phyloP scores from a whole-genome alignment of 345 rosid species.

The Adansonia digitata region DNA sequence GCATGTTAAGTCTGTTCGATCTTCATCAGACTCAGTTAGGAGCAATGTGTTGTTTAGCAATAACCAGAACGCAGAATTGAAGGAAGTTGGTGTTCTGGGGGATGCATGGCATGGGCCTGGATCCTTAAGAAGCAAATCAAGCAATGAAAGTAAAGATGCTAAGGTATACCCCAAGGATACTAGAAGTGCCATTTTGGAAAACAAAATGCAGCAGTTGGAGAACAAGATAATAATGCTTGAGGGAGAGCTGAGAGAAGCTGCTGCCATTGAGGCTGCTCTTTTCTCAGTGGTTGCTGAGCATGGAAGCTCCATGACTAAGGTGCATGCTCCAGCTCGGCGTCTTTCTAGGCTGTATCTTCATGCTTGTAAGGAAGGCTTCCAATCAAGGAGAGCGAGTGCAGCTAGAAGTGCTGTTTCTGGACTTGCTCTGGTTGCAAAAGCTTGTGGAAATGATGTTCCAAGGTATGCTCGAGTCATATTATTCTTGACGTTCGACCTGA shows the following conservation, averaged over 20 bases:
- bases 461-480: constrained; percentile 41
- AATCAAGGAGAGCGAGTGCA: constrained; percentile 63
- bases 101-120: constrained; percentile 25
- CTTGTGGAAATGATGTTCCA: constrained; percentile 94
- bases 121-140: constrained; percentile 23
- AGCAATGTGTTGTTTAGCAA: constrained; percentile 36
- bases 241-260: constrained; percentile 86
- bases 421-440: constrained; percentile 77
- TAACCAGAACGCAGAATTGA: constrained; percentile 29
- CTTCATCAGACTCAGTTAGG: constrained; percentile 45
- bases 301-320: constrained; percentile 83
- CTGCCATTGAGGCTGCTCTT: constrained; percentile 82
- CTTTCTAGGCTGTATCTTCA: constrained; percentile 84
- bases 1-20: constrained; percentile 79
- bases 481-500: background rate
- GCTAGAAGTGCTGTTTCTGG: constrained; percentile 85
- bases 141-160: constrained; percentile 44
- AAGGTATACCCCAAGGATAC: constrained; percentile 46
- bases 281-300: constrained; percentile 88
- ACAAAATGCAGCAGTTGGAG: constrained; percentile 64
- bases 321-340: constrained; percentile 94
- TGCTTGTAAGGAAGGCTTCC: constrained; percentile 49
- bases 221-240: constrained; percentile 67
- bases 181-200: constrained; percentile 39
- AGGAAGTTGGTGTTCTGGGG: constrained; percentile 27